phyloP scores from a whole-genome alignment of 352 stramenopile genomes.

The Phytophthora multivora region DNA sequence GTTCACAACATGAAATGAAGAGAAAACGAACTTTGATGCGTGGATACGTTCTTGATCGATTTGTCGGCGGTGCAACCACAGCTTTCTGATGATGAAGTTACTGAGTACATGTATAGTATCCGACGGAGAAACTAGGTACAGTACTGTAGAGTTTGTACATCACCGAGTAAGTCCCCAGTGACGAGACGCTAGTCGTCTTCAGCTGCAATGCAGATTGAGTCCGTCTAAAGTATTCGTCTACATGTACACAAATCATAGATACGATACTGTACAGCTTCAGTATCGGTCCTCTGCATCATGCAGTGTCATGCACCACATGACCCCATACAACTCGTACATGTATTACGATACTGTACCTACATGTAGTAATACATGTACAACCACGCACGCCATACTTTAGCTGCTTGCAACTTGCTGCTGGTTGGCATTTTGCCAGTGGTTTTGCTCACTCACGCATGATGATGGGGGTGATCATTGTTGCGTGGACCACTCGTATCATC shows the following conservation, averaged over 20 bases:
- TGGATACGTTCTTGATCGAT: constrained; percentile 9
- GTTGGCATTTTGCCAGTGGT: too few relatives aligned
- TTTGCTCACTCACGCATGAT: constrained; percentile 5
- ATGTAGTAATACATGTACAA: too few relatives aligned
- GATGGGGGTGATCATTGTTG: not conserved
- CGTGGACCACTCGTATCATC: constrained; percentile 8
- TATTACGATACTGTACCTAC: too few relatives aligned
- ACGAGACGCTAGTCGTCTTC: not conserved
- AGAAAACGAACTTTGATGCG: constrained; percentile 10
- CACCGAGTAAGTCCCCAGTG: not conserved
- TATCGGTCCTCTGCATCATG: too few relatives aligned
- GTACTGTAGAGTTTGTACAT: too few relatives aligned
- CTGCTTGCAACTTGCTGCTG: not conserved
- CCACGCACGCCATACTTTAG: not conserved
- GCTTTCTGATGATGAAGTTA: constrained; percentile 4
- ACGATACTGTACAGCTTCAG: too few relatives aligned
- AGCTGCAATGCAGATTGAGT: not conserved
- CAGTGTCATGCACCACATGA: too few relatives aligned
- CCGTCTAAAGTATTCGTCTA: not conserved
- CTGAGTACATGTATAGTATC: too few relatives aligned
- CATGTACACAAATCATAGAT: not conserved
- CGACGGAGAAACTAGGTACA: not conserved
- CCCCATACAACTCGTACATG: too few relatives aligned
- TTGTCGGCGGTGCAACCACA: constrained; percentile 8
- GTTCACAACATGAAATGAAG: not conserved